These are phyloP conservation scores for Diaporthe citri DNA, from an alignment of 2,329 filamentous ascomycete genomes.

Conservation along the genomic window DNA sequence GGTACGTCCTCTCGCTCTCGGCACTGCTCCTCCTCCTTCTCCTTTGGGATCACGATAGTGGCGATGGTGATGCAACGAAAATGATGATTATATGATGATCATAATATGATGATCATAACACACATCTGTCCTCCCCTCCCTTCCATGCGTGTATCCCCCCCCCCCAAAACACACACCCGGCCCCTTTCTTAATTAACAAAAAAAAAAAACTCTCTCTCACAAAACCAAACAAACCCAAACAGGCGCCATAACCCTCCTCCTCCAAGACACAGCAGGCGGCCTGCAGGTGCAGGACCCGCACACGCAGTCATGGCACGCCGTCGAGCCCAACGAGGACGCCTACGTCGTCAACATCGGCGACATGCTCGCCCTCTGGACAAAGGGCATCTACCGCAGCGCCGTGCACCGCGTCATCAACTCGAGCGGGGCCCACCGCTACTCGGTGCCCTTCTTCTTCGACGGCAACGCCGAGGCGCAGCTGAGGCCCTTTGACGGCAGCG, in stretches of 20 bases:
- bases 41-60: neutral
- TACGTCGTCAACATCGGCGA: conserved; percentile 67
- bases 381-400: conserved; percentile 64
- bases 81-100: neutral
- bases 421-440: conserved; percentile 63
- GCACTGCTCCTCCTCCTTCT: neutral
- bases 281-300: conserved; percentile 63
- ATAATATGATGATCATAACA: neutral
- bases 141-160: neutral
- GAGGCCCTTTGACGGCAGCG: conserved; percentile 49
- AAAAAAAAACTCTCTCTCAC: neutral
- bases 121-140: neutral
- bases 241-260: conserved; percentile 64
- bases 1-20: conserved; percentile 46
- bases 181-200: neutral
- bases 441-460: conserved; percentile 68
- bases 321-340: conserved; percentile 58
- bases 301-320: conserved; percentile 58
- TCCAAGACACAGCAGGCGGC: conserved; percentile 64
- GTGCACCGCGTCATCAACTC: conserved; percentile 69
- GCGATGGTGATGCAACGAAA: neutral
- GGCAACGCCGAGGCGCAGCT: conserved; percentile 61
- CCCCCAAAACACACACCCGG: neutral
- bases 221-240: neutral
- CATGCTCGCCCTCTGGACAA: conserved; percentile 63